These are phyloP conservation scores for Fremontodendron californicum DNA, from an alignment of 345 rosid genomes.

Conservation along the genomic window DNA sequence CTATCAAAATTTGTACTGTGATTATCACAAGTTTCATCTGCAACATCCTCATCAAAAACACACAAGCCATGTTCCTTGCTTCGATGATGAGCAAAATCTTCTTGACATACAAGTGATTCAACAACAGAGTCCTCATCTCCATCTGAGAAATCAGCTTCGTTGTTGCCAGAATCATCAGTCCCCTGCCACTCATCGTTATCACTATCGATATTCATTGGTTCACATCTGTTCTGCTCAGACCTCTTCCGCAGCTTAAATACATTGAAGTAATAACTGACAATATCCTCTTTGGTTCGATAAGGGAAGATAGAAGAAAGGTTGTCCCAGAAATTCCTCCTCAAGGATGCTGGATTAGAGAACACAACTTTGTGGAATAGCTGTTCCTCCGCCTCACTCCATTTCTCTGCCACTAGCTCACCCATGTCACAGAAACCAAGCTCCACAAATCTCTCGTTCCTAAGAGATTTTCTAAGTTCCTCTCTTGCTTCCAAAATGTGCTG, in stretches of 20 bases:
- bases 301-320: conserved; percentile 45
- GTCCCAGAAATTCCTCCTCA: conserved; percentile 63
- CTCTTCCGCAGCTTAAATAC: conserved; percentile 67
- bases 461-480: conserved; percentile 31
- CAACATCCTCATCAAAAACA: conserved; percentile 25
- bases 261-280: conserved; percentile 80
- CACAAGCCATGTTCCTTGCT: not conserved
- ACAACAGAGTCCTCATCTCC: conserved; percentile 31
- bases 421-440: conserved; percentile 59
- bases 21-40: conserved; percentile 7
- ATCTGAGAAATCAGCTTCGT: conserved; percentile 15
- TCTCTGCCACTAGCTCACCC: conserved; percentile 62
- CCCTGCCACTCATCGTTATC: conserved; percentile 77
- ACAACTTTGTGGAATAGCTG: conserved; percentile 47
- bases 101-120: conserved; percentile 27
- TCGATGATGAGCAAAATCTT: conserved; percentile 11
- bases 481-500: conserved; percentile 62
- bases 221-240: conserved; percentile 63
- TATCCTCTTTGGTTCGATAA: conserved; percentile 46
- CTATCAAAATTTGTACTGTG: not conserved
- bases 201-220: conserved; percentile 48
- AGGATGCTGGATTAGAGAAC: conserved; percentile 52
- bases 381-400: conserved; percentile 72
- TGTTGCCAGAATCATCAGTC: conserved; percentile 23
- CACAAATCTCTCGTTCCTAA: conserved; percentile 44